Conservation (phyloP, 306 rosid species). For the Begonia loranthoides region DNA sequence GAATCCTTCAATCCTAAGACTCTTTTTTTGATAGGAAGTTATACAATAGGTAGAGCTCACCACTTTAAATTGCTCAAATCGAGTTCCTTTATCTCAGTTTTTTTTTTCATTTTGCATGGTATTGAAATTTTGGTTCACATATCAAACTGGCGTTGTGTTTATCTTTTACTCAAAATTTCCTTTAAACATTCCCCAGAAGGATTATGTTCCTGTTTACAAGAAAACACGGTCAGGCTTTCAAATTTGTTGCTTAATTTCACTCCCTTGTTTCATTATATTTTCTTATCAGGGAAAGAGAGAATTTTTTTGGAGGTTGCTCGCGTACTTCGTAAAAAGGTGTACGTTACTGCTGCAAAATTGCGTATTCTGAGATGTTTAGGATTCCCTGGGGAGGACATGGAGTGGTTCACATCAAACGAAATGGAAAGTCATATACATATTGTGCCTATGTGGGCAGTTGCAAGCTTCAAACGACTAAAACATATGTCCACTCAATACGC, state of each 20-base stretch:
- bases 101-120: neutral
- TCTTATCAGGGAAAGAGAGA: slow-evolving; percentile 71
- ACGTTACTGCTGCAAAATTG: slow-evolving; percentile 66
- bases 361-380: slow-evolving; percentile 68
- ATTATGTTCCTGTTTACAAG: too few species aligned
- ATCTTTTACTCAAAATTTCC: too few species aligned
- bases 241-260: too few species aligned
- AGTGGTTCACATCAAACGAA: slow-evolving; percentile 75
- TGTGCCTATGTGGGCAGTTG: slow-evolving; percentile 91
- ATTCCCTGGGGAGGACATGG: slow-evolving; percentile 67
- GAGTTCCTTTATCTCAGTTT: neutral
- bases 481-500: slow-evolving; percentile 62
- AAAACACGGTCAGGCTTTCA: too few species aligned
- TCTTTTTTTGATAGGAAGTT: slow-evolving; percentile 90
- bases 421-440: slow-evolving; percentile 87
- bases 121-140: too few species aligned
- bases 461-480: slow-evolving; percentile 88
- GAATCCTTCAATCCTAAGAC: slow-evolving; percentile 85
- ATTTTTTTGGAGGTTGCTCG: slow-evolving; percentile 93
- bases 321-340: slow-evolving; percentile 61
- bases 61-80: neutral
- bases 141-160: too few species aligned
- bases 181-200: too few species aligned
- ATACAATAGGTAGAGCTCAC: slow-evolving; percentile 66
- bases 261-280: neutral